A percentile compares a stretch with the other conserved stretches of the same genome.
These are phyloP conservation scores for Beauveria sp. DNA, from an alignment of 2,329 filamentous ascomycete species.

Conservation along the genomic window DNA sequence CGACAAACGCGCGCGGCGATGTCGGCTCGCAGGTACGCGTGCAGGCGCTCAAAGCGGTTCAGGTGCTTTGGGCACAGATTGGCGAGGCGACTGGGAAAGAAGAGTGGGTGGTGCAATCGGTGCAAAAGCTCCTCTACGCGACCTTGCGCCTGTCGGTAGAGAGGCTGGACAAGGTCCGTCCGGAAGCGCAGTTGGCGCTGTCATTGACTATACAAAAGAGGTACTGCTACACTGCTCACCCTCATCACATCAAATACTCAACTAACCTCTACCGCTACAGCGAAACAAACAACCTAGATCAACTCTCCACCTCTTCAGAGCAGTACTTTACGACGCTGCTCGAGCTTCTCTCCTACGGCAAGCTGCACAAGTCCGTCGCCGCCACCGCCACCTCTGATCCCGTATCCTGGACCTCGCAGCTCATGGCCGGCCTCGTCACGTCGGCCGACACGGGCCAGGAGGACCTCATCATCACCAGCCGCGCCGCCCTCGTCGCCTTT, in stretches of 20 bases:
- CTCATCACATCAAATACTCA: not conserved
- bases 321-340: constrained; percentile 52
- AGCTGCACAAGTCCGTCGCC: constrained; percentile 30
- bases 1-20: constrained; percentile 80
- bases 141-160: constrained; percentile 69
- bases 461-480: constrained; percentile 61
- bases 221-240: constrained; percentile 27
- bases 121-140: constrained; percentile 37
- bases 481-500: constrained; percentile 54
- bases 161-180: constrained; percentile 80
- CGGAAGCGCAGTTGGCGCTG: constrained; percentile 52
- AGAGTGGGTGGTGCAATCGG: constrained; percentile 21
- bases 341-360: constrained; percentile 30
- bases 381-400: constrained; percentile 24
- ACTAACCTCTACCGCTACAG: not conserved
- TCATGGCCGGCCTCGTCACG: constrained; percentile 62
- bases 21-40: constrained; percentile 79
- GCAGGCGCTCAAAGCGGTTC: constrained; percentile 70
- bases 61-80: constrained; percentile 47
- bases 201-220: constrained; percentile 33
- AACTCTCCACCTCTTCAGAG: constrained; percentile 48
- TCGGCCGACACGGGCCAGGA: constrained; percentile 75
- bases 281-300: constrained; percentile 22
- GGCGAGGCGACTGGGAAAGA: constrained; percentile 14
- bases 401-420: constrained; percentile 36